These are phyloP conservation scores for Huntiella savannae DNA, from an alignment of 2,329 filamentous ascomycete species.

Conservation along the genomic window DNA sequence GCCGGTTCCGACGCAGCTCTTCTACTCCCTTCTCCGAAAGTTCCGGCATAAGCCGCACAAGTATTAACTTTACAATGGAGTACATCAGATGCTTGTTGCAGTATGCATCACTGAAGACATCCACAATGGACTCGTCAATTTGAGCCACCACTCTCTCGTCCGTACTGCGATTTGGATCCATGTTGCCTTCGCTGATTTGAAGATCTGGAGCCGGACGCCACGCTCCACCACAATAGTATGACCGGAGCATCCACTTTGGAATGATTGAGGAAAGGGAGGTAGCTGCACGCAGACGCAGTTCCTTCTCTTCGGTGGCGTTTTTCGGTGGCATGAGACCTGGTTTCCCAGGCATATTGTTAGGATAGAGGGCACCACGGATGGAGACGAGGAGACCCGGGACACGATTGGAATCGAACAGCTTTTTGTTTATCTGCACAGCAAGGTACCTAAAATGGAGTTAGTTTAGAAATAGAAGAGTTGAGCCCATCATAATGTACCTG, in stretches of 20 bases:
- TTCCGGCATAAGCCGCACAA: conserved; percentile 74
- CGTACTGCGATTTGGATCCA: conserved; percentile 17
- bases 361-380: conserved; percentile 64
- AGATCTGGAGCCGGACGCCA: conserved; percentile 13
- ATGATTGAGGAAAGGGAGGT: conserved; percentile 32
- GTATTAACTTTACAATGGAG: conserved; percentile 56
- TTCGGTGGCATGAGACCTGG: conserved; percentile 40
- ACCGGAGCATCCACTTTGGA: conserved; percentile 26
- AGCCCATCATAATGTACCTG: conserved; percentile 47
- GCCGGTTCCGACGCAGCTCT: conserved; percentile 56
- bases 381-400: conserved; percentile 50
- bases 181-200: conserved; percentile 12
- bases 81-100: conserved; percentile 89
- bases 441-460: conserved; percentile 28
- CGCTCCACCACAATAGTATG: conserved; percentile 29
- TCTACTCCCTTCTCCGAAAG: conserved; percentile 50
- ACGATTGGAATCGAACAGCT: conserved; percentile 42
- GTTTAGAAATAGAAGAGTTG: neutral
- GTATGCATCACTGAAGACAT: conserved; percentile 63
- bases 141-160: conserved; percentile 34
- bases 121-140: conserved; percentile 46
- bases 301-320: conserved; percentile 37
- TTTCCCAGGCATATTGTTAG: conserved; percentile 58
- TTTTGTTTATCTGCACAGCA: conserved; percentile 34
- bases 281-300: conserved; percentile 49